These are phyloP conservation scores for Amanita phalloides DNA, from an alignment of 768 basidiomycete species.

Conservation along the genomic window DNA sequence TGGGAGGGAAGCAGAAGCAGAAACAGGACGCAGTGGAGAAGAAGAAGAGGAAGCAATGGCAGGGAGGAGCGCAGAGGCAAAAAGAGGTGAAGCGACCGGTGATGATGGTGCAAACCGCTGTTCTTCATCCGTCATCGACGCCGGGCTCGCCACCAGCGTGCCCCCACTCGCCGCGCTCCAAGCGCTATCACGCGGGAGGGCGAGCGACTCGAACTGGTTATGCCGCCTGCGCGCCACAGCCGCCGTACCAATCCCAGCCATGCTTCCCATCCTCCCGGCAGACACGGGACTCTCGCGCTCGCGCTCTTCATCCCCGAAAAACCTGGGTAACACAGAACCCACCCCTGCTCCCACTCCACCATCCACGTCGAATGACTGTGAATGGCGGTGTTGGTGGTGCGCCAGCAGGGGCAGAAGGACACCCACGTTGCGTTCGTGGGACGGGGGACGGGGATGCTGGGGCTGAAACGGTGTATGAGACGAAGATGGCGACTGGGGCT, in stretches of 20 bases:
- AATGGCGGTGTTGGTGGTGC: neutral
- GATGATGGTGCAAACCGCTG: neutral
- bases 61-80: too few species aligned
- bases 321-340: too few species aligned
- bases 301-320: neutral
- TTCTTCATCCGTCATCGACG: neutral
- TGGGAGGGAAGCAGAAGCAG: too few species aligned
- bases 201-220: neutral
- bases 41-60: too few species aligned
- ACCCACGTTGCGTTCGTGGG: neutral
- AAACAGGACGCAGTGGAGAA: too few species aligned
- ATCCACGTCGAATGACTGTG: slow-evolving; percentile 1
- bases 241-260: neutral
- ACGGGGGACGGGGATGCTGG: neutral
- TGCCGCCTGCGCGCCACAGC: neutral
- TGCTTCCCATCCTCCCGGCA: neutral
- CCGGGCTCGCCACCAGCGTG: too few species aligned
- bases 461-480: too few species aligned
- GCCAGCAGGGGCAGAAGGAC: neutral
- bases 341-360: neutral
- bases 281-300: neutral
- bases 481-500: too few species aligned
- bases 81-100: too few species aligned
- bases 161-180: neutral
- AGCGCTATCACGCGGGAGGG: neutral